Evolutionary conservation across 140 eudicot species (phyloP).

Genomic region (Senecio squalidus): DNA sequence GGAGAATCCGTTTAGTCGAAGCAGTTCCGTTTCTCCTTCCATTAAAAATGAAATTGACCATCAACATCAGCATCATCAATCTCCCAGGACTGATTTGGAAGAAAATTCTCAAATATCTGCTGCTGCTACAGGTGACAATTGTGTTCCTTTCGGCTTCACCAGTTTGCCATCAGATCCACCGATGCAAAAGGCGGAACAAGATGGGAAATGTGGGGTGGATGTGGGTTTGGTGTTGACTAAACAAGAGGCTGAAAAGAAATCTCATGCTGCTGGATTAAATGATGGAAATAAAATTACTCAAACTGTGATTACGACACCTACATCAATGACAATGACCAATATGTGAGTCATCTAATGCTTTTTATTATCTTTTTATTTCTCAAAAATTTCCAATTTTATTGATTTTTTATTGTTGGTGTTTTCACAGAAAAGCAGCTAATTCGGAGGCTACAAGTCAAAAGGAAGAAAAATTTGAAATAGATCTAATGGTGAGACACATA

Average conservation of each 20-base stretch:
- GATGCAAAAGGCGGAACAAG: slow-evolving; percentile 25
- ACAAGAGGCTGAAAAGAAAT: slow-evolving; percentile 50
- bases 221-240: slow-evolving; percentile 34
- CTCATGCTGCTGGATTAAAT: slow-evolving; percentile 27
- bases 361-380: not conserved
- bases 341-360: slow-evolving; percentile 37
- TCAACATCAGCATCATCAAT: slow-evolving; percentile 38
- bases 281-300: slow-evolving; percentile 33
- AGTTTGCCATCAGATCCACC: slow-evolving; percentile 22
- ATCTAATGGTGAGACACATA: slow-evolving; percentile 75
- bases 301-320: slow-evolving; percentile 36
- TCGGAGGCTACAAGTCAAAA: slow-evolving; percentile 33
- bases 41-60: slow-evolving; percentile 51
- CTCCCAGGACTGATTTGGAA: slow-evolving; percentile 48
- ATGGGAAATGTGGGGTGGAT: slow-evolving; percentile 37
- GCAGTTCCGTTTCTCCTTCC: slow-evolving; percentile 43
- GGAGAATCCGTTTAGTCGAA: slow-evolving; percentile 41
- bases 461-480: slow-evolving; percentile 76
- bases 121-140: slow-evolving; percentile 44
- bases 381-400: not conserved
- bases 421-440: slow-evolving; percentile 32
- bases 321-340: slow-evolving; percentile 31
- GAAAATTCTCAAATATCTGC: slow-evolving; percentile 41
- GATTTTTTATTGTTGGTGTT: slow-evolving; percentile 4
- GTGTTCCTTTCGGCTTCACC: slow-evolving; percentile 31